These are phyloP conservation scores for Puccinellia tenuiflora DNA, from an alignment of 176 grass and related monocot species.

Conservation along the genomic window DNA sequence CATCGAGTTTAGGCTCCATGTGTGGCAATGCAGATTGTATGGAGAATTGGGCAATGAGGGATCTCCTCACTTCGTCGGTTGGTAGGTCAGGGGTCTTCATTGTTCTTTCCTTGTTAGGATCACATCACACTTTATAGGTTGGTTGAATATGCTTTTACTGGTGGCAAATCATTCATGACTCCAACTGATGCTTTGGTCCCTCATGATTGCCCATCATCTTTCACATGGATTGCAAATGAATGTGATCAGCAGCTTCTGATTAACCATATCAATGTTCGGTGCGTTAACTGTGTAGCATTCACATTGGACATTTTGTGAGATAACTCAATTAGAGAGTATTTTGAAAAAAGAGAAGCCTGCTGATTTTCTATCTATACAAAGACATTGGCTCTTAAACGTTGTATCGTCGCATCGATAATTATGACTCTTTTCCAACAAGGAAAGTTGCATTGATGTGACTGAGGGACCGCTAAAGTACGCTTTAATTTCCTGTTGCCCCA, in stretches of 20 bases:
- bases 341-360: not conserved
- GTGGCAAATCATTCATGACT: conserved; percentile 29
- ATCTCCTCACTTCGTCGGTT: not conserved
- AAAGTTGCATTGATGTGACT: not conserved
- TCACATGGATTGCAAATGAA: not conserved
- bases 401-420: not conserved
- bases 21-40: not conserved
- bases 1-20: not conserved
- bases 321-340: not conserved
- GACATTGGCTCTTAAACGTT: not conserved
- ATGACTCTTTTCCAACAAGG: not conserved
- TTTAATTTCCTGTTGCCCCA: not conserved
- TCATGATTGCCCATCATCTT: not conserved
- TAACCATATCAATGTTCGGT: not conserved
- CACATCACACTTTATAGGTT: conserved; percentile 24
- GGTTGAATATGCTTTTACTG: not conserved
- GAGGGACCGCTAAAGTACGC: not conserved
- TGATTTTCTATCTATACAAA: not conserved
- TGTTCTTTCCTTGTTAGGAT: conserved; percentile 35
- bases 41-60: not conserved
- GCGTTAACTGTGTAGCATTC: not conserved
- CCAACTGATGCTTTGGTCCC: not conserved
- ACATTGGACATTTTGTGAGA: not conserved
- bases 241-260: not conserved
- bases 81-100: not conserved